These are phyloP conservation scores for Colletotrichum acutatum DNA, from an alignment of 2,329 filamentous ascomycete species.

Conservation along the genomic window DNA sequence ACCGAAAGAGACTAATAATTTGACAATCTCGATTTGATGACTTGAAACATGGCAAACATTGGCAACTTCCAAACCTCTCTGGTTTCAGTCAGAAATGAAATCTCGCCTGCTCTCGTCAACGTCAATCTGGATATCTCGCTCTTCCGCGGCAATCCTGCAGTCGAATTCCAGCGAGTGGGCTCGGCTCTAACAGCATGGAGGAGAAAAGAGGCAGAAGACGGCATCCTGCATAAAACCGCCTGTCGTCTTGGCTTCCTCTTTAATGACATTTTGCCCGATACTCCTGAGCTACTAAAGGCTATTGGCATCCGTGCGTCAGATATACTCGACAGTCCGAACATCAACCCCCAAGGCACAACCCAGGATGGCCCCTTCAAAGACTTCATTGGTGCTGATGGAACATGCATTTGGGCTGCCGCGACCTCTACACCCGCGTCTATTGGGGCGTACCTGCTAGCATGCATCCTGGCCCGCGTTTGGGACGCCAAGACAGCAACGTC, in stretches of 20 bases:
- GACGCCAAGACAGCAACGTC: neutral
- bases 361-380: neutral
- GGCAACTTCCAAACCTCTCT: neutral
- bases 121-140: neutral
- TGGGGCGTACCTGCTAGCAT: neutral
- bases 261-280: neutral
- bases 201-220: slow-evolving; percentile 3
- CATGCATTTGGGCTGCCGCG: neutral
- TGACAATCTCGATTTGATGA: too few relatives aligned
- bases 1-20: too few relatives aligned
- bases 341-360: neutral
- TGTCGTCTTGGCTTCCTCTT: slow-evolving; percentile 3
- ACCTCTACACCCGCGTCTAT: neutral
- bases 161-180: neutral
- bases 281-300: slow-evolving; percentile 1
- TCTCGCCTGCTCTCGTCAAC: neutral
- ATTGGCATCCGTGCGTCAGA: neutral
- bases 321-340: neutral
- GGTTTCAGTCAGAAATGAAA: neutral
- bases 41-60: neutral
- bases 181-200: neutral
- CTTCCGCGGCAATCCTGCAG: neutral
- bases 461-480: neutral
- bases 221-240: neutral
- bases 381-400: neutral